Conservation (phyloP, 257 asterid genomes). For the Buddleja alternifolia region DNA sequence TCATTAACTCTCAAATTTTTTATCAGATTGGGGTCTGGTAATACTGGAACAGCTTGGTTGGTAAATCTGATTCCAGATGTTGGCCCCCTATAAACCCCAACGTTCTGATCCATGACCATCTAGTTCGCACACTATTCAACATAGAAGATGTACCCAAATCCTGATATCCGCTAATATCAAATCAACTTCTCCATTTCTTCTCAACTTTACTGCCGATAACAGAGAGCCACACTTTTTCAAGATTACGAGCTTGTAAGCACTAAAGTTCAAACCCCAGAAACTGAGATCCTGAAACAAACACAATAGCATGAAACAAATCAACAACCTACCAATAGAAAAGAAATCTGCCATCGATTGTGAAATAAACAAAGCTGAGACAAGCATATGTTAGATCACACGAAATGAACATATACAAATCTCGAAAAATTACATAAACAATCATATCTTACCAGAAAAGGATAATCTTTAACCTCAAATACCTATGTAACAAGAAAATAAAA, state of each 20-base stretch:
- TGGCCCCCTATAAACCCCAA: conserved; percentile 25
- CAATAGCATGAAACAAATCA: conserved; percentile 12
- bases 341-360: conserved; percentile 3
- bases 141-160: conserved; percentile 5
- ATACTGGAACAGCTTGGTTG: conserved; percentile 26
- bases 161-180: neutral
- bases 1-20: conserved; percentile 23
- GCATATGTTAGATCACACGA: conserved; percentile 6
- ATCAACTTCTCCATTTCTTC: neutral
- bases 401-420: neutral
- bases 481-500: neutral
- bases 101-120: conserved; percentile 61
- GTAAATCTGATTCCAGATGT: conserved; percentile 34
- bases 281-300: conserved; percentile 27
- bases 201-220: conserved; percentile 15
- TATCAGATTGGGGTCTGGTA: conserved; percentile 31
- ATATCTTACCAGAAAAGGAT: neutral
- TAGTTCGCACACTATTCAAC: conserved; percentile 20
- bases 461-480: conserved; percentile 3
- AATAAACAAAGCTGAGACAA: neutral
- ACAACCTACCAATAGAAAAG: neutral
- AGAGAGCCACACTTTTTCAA: conserved; percentile 7
- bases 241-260: conserved; percentile 11
- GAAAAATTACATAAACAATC: neutral
- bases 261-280: conserved; percentile 23